Evolutionary conservation across 2,329 filamentous ascomycete species (phyloP).

Genomic region (Nemania sp.): DNA sequence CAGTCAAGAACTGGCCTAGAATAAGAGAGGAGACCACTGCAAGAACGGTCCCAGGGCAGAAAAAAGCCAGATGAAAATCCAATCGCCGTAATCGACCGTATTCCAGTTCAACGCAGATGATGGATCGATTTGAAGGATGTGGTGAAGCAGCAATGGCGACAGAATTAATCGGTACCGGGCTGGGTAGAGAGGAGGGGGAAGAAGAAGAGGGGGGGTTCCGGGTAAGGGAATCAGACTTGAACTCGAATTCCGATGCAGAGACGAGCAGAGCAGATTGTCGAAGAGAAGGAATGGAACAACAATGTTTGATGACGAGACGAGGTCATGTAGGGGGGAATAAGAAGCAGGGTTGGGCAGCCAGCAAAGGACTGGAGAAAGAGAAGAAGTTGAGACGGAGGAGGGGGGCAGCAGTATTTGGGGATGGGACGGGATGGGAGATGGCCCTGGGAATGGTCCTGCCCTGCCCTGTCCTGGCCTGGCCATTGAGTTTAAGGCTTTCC

Average conservation of each 20-base stretch:
- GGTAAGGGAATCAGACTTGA: background rate
- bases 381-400: constrained; percentile 24
- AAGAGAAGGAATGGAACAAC: constrained; percentile 24
- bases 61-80: constrained; percentile 27
- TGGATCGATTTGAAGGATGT: constrained; percentile 3
- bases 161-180: constrained; percentile 3
- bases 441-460: constrained; percentile 16
- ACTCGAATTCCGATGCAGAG: constrained; percentile 4
- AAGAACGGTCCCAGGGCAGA: constrained; percentile 29
- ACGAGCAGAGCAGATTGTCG: constrained; percentile 6
- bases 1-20: constrained; percentile 42
- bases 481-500: constrained; percentile 6
- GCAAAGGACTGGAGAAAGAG: constrained; percentile 29
- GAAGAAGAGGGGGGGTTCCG: background rate
- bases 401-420: constrained; percentile 24
- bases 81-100: constrained; percentile 25
- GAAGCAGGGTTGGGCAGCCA: constrained; percentile 28
- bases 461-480: background rate
- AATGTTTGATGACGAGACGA: constrained; percentile 35
- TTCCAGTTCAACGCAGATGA: constrained; percentile 7
- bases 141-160: background rate
- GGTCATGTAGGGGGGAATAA: constrained; percentile 30
- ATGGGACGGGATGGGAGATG: background rate
- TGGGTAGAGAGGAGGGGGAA: background rate
- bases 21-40: constrained; percentile 23